Base-by-base conservation (phyloP, 345 rosid genomes). In the Limnanthes douglasii region DNA sequence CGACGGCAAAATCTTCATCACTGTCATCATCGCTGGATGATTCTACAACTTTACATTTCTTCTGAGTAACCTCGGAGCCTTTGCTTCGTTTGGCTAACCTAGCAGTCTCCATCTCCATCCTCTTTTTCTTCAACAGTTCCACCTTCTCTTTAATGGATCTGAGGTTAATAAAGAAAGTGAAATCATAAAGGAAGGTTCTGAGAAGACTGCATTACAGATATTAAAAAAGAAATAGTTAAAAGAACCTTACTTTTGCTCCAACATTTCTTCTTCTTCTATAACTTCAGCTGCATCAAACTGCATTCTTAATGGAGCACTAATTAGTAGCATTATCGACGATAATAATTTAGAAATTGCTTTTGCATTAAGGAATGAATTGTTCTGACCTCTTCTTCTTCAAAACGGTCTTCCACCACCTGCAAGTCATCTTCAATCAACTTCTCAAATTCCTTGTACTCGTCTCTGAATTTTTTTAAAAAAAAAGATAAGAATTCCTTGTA, bases 241-340 rank as follows among this genome's bases (percentile, higher is more conserved):
- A 35, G 29, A 12, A 27, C 54, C 75, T 66, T 37, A 90, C 99
- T 69, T 80, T 50, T 90, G 96, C 64, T 90, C 99, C 57, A 70
- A 42, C 29, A 73, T 49, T 60, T 83, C 95, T 30, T 76, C 80
- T 48, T 66, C 95, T 60, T 90, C 92, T 27, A 84, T 84, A 36
- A 42, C 69, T 61, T 84, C 99, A 40, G 99, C 99, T 20, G 99
- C 99, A 65, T 90, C 93, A 50, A 84, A 71, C 98, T 90, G 72
- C 53, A 50, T 21, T 32, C 20, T 43, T 22, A 44, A 24, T 22
- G n/a, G n/a, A n/a, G n/a, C n/a, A n/a, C n/a, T n/a, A n/a, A n/a
- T n/a, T n/a, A n/a, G 43, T 15, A 38, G 18, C 17, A 18, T 18
- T 7, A 32, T 29, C 5, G 3, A 15, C n/a, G 2, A 3, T 0